phyloP scores from a whole-genome alignment of 257 asterid species.

The Solanum piurae region DNA sequence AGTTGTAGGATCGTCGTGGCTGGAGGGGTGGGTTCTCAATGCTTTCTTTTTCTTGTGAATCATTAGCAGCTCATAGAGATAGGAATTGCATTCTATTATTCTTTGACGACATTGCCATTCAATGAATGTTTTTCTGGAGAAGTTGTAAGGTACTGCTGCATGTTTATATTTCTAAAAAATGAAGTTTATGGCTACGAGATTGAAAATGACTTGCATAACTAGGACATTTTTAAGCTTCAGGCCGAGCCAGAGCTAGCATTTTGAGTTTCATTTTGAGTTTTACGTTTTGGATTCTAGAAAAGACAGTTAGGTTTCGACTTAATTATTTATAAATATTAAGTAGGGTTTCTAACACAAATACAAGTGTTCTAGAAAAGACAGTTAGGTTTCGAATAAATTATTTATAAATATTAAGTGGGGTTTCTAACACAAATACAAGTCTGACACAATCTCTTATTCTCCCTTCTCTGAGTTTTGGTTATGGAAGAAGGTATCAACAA shows the following conservation, averaged over 20 bases:
- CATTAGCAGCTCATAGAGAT: background rate
- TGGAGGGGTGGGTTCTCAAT: background rate
- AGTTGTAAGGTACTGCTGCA: background rate
- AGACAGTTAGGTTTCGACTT: background rate
- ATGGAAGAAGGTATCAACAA: background rate
- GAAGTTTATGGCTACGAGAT: background rate
- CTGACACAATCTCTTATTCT: background rate
- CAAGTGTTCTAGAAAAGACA: background rate
- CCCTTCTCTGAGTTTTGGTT: background rate
- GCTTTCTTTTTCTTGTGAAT: background rate
- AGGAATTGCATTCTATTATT: background rate
- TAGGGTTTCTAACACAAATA: background rate
- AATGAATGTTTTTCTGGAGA: background rate
- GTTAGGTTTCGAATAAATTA: background rate
- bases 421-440: background rate
- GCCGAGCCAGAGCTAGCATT: background rate
- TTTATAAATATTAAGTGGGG: background rate
- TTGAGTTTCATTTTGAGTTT: background rate
- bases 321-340: background rate
- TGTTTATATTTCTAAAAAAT: background rate
- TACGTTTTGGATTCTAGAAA: background rate
- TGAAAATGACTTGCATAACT: background rate
- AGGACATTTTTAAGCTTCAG: background rate
- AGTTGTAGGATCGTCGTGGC: background rate
- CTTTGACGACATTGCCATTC: background rate